Evolutionary conservation across 345 rosid species (phyloP), one percentile per base, ranked within the genome.

Genomic region (Pseudoturritis turrita): DNA sequence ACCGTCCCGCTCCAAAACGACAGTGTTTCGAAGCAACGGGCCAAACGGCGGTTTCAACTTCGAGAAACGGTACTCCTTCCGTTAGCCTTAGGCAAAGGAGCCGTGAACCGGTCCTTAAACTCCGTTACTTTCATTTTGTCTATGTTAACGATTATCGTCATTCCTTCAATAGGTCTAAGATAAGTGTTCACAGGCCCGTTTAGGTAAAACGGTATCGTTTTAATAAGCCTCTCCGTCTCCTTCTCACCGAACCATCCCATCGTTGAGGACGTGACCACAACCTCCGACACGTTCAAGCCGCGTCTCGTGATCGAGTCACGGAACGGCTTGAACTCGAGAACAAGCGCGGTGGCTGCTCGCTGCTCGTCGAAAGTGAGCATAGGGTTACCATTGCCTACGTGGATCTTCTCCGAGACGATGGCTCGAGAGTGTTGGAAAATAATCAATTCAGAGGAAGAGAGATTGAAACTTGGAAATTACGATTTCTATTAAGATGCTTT

Each of bases 161-260:
- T 79, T 29, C 90, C 93, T 60, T 80, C 87, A 18, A 88, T 81
- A 10, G 92, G 88, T 79, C 87, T 82, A 7, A 87, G 82, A 17
- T 82, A 88, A 39, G 81, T 76, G 54, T 88, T 88, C 3, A 80
- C 73, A 10, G 87, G 64, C 9, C 86, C 87, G 7, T 76, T 81
- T 45, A 81, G 53, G 19, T 88, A 84, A 57, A 80, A 85, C 74
- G 90, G 86, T 3, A 65, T n/a, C 6, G 75, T 23, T 54, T 60
- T 81, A 6, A 85, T 49, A 26, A 81, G 78, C 40, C 93, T 79
- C 7, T 33, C 60, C 59, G 84, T 83, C 67, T 74, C 72, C 13
- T 58, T 50, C 35, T 65, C 35, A 8, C 96, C 97, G 39, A 77
- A 89, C 96, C 96, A 91, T 2, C 96, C 97, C 1, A 85, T 64